These are phyloP conservation scores for Oryza australiensis DNA, from an alignment of 176 grass and related monocot species.

Conservation along the genomic window DNA sequence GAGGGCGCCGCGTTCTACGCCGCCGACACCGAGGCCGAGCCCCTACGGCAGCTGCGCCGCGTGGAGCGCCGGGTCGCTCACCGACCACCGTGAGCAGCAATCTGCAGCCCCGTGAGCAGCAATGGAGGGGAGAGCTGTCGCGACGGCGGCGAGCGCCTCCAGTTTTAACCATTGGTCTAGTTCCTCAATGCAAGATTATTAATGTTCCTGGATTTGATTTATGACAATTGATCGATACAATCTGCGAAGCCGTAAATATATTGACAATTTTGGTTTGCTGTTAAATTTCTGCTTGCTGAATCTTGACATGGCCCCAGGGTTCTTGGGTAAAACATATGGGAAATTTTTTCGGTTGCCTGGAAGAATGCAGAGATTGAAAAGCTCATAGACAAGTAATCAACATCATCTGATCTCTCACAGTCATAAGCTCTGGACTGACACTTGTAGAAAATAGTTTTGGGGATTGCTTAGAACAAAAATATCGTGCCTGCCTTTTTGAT, in stretches of 20 bases:
- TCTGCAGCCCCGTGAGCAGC: constrained; percentile 69
- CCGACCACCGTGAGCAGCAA: constrained; percentile 56
- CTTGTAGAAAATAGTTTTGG: constrained; percentile 12
- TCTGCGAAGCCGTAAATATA: not conserved
- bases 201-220: constrained; percentile 14
- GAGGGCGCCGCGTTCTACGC: constrained; percentile 35
- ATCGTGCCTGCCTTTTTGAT: not conserved
- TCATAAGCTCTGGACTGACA: not conserved
- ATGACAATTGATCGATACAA: not conserved
- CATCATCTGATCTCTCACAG: constrained; percentile 3
- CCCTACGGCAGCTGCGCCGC: constrained; percentile 61
- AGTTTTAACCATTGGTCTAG: not conserved
- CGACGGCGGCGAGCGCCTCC: constrained; percentile 18
- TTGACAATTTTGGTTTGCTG: constrained; percentile 23
- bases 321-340: constrained; percentile 22
- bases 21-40: constrained; percentile 25
- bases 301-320: constrained; percentile 12
- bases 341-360: constrained; percentile 56
- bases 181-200: not conserved
- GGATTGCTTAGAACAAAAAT: constrained; percentile 25
- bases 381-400: constrained; percentile 64
- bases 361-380: constrained; percentile 64
- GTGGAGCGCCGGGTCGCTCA: constrained; percentile 58
- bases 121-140: not conserved
- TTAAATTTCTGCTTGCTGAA: not conserved